A percentile compares a stretch with the other conserved stretches of the same genome.
These are phyloP conservation scores for Babesia sp. DNA, from an alignment of 169 alveolate species.

Conservation along the genomic window DNA sequence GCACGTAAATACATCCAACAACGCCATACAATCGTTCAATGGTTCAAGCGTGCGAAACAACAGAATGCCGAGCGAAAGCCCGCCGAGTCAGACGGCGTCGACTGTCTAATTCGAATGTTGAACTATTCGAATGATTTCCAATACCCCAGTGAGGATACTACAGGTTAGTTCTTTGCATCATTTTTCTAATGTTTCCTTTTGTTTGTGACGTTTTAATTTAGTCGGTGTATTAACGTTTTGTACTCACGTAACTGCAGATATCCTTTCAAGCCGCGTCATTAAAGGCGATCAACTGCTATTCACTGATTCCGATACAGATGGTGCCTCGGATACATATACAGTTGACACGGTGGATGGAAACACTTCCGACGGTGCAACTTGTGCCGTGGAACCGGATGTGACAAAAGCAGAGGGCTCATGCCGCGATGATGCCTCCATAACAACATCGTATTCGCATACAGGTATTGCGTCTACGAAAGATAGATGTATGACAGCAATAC, in stretches of 20 bases:
- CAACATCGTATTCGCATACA: not conserved
- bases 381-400: not conserved
- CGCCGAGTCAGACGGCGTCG: not conserved
- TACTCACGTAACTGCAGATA: not conserved
- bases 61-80: constrained; percentile 6
- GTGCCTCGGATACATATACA: not conserved
- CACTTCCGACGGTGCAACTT: not conserved
- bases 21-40: constrained; percentile 28
- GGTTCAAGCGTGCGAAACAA: constrained; percentile 52
- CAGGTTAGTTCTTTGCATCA: constrained; percentile 12
- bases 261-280: constrained; percentile 1
- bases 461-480: not conserved
- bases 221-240: not conserved
- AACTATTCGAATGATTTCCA: not conserved
- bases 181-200: too few relatives aligned
- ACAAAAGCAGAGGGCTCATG: not conserved
- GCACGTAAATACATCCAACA: constrained; percentile 6
- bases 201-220: too few relatives aligned
- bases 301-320: constrained; percentile 1
- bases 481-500: not conserved
- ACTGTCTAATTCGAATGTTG: not conserved
- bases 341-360: not conserved
- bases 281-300: constrained; percentile 5
- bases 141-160: not conserved
- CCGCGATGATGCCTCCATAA: not conserved